These are phyloP conservation scores for Trichopus zeylanicus DNA, from an alignment of 116 monocot genomes.

Conservation along the genomic window DNA sequence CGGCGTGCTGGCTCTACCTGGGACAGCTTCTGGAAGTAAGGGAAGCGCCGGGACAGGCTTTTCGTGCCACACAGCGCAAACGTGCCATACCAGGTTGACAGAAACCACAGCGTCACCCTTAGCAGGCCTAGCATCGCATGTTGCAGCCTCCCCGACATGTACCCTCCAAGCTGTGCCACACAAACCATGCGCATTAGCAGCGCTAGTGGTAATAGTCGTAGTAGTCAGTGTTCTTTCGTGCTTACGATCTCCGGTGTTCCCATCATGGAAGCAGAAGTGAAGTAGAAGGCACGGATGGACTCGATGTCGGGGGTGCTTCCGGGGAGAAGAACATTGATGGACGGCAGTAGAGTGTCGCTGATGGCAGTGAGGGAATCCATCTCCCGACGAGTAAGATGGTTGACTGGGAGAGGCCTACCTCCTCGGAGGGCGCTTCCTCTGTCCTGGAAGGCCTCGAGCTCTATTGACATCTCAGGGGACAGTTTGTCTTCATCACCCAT, in stretches of 20 bases:
- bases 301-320: neutral
- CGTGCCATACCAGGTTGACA: slow-evolving; percentile 48
- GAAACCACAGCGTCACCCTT: slow-evolving; percentile 24
- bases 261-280: slow-evolving; percentile 31
- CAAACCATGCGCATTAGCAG: too few relatives aligned
- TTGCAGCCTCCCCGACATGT: slow-evolving; percentile 14
- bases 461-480: neutral
- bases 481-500: neutral
- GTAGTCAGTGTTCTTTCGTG: neutral
- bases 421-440: neutral
- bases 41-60: slow-evolving; percentile 21
- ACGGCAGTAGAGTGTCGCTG: slow-evolving; percentile 18
- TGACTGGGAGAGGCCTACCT: neutral
- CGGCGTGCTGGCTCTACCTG: slow-evolving; percentile 10
- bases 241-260: slow-evolving; percentile 20
- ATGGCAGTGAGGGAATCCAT: slow-evolving; percentile 21
- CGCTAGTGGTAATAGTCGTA: too few relatives aligned
- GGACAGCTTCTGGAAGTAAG: slow-evolving; percentile 39
- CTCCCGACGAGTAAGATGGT: slow-evolving; percentile 6
- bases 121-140: slow-evolving; percentile 19
- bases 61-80: slow-evolving; percentile 23
- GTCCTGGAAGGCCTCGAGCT: neutral
- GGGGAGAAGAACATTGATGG: neutral
- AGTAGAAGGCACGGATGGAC: slow-evolving; percentile 7
- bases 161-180: slow-evolving; percentile 4